These are phyloP conservation scores for Penicillium sp. DNA, from an alignment of 2,329 filamentous ascomycete genomes.

Conservation along the genomic window DNA sequence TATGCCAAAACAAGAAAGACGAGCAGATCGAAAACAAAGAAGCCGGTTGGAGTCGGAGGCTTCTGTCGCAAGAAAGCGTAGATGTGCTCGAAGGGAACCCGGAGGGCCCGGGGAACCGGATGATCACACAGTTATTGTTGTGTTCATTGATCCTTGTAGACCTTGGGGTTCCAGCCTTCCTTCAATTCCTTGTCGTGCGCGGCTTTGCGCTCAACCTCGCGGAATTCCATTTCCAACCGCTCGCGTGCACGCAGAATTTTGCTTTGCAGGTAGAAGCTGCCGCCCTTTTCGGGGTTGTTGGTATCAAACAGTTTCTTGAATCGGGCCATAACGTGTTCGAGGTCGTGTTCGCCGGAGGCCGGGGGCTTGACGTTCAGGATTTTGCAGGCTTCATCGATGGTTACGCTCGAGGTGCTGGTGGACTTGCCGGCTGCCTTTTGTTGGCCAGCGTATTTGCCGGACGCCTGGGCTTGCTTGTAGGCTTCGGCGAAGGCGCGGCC, in stretches of 20 bases:
- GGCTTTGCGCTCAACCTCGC: conserved; percentile 67
- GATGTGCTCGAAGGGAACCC: not conserved
- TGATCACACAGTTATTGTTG: not conserved
- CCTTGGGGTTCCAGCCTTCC: conserved; percentile 90
- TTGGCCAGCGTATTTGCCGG: conserved; percentile 75
- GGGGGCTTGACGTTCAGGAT: conserved; percentile 95
- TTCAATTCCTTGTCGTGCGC: conserved; percentile 74
- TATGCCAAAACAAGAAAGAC: conserved; percentile 38
- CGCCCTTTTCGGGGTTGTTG: conserved; percentile 93
- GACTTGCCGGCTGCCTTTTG: conserved; percentile 59
- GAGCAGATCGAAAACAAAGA: conserved; percentile 13
- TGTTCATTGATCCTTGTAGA: conserved; percentile 77
- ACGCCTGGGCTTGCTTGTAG: conserved; percentile 90
- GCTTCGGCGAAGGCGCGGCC: conserved; percentile 91
- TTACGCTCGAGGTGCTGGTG: conserved; percentile 70
- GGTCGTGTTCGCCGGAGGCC: conserved; percentile 70
- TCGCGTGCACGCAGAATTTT: conserved; percentile 91
- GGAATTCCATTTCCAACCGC: conserved; percentile 82
- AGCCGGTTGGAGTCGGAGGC: conserved; percentile 5
- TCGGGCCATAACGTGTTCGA: conserved; percentile 75
- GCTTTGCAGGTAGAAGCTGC: conserved; percentile 97
- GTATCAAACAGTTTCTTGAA: conserved; percentile 95
- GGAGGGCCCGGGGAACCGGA: not conserved
- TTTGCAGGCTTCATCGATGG: conserved; percentile 93
- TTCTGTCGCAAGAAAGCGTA: not conserved